Evolutionary conservation across 2,329 filamentous ascomycete genomes (phyloP).

Genomic region (Penicillium glabrum): DNA sequence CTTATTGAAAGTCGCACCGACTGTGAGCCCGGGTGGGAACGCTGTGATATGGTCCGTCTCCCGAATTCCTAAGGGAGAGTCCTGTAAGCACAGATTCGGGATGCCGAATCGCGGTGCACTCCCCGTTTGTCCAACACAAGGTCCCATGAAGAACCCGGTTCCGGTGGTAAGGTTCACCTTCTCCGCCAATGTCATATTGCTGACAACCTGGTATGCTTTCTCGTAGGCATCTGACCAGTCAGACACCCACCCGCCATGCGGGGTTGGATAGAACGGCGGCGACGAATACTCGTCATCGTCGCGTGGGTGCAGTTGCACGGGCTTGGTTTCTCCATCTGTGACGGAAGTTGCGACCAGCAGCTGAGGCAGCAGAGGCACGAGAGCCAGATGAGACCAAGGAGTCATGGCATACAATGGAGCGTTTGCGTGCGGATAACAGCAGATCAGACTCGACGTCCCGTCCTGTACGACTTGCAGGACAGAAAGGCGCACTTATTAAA

Average conservation of each 20-base stretch:
- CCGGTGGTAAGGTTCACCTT: conserved; percentile 77
- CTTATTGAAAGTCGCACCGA: conserved; percentile 74
- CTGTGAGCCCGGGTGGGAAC: conserved; percentile 77
- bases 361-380: conserved; percentile 16
- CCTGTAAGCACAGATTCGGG: conserved; percentile 69
- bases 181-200: conserved; percentile 75
- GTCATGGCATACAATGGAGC: conserved; percentile 12
- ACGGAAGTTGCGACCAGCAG: conserved; percentile 10
- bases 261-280: conserved; percentile 70
- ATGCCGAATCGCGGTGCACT: conserved; percentile 70
- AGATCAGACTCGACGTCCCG: neutral
- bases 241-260: conserved; percentile 68
- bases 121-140: conserved; percentile 75
- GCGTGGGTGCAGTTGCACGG: conserved; percentile 15
- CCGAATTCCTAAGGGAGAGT: conserved; percentile 69
- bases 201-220: conserved; percentile 68
- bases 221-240: conserved; percentile 70
- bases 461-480: neutral
- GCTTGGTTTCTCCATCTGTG: conserved; percentile 3
- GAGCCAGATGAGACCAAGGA: conserved; percentile 16
- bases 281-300: conserved; percentile 28
- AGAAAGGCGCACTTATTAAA: neutral
- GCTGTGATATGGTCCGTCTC: conserved; percentile 73
- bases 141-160: conserved; percentile 70
- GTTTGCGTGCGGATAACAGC: neutral